Percentiles rank a stretch among this genome's conserved stretches.
Evolutionary conservation across 2,329 filamentous ascomycete genomes (phyloP).

Genomic region (Berkeleyomyces basicola): DNA sequence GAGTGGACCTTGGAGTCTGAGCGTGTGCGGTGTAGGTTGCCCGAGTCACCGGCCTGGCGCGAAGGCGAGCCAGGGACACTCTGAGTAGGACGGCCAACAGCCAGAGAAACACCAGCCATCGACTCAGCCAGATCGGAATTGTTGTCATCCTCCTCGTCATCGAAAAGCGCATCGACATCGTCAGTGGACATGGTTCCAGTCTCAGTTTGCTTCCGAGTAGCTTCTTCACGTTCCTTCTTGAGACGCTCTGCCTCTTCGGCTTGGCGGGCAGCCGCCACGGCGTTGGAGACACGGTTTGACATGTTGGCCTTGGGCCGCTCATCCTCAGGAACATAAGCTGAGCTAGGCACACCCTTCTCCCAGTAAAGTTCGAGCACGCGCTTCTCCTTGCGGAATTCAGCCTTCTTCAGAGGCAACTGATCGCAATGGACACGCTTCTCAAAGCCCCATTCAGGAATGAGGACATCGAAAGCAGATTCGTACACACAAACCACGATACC

Average conservation of each 20-base stretch:
- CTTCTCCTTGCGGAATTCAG: slow-evolving; percentile 96
- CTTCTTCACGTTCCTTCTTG: slow-evolving; percentile 77
- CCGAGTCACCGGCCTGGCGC: slow-evolving; percentile 46
- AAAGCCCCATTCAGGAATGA: slow-evolving; percentile 96
- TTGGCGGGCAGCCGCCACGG: slow-evolving; percentile 59
- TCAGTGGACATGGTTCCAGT: slow-evolving; percentile 88
- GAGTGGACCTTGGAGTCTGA: slow-evolving; percentile 85
- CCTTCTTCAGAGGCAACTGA: slow-evolving; percentile 93
- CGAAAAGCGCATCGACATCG: slow-evolving; percentile 88
- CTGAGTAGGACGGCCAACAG: slow-evolving; percentile 69
- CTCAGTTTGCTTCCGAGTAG: slow-evolving; percentile 81
- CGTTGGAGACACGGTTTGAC: slow-evolving; percentile 57
- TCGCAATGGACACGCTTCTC: slow-evolving; percentile 99
- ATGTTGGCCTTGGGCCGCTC: slow-evolving; percentile 75
- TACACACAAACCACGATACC: slow-evolving; percentile 95
- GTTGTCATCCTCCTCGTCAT: slow-evolving; percentile 75
- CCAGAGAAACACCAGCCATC: slow-evolving; percentile 77
- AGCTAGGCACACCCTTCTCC: slow-evolving; percentile 98
- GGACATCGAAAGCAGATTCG: slow-evolving; percentile 93
- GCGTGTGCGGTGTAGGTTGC: slow-evolving; percentile 67
- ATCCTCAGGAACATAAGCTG: slow-evolving; percentile 89
- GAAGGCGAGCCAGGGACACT: slow-evolving; percentile 87
- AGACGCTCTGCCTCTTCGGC: slow-evolving; percentile 68
- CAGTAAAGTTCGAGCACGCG: slow-evolving; percentile 92
- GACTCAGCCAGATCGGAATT: slow-evolving; percentile 71